These are phyloP conservation scores for Candida coleopterorum DNA, from an alignment of 805 yeast species.

Conservation along the genomic window DNA sequence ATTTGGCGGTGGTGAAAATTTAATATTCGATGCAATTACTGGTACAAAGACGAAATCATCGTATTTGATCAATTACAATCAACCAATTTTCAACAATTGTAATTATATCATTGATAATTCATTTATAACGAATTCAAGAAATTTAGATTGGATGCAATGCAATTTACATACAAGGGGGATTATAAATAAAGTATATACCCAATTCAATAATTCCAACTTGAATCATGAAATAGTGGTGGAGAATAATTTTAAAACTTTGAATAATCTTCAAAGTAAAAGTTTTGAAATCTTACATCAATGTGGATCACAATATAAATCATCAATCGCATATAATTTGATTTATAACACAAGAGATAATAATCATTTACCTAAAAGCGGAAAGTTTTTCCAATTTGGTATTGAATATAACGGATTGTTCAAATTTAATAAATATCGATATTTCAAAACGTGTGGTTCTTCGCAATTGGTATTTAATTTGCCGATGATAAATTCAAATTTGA, in stretches of 20 bases:
- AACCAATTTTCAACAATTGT: constrained; percentile 42
- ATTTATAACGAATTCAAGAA: constrained; percentile 39
- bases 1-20: constrained; percentile 53
- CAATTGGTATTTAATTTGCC: constrained; percentile 25
- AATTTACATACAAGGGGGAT: constrained; percentile 42
- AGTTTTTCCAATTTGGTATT: constrained; percentile 28
- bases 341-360: constrained; percentile 43
- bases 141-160: constrained; percentile 45
- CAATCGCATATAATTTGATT: constrained; percentile 33
- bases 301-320: constrained; percentile 44
- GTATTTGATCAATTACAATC: constrained; percentile 43
- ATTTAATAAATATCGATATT: constrained; percentile 25
- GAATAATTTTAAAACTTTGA: constrained; percentile 38
- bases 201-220: constrained; percentile 16
- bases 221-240: constrained; percentile 48
- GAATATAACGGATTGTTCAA: constrained; percentile 31
- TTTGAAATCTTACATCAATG: constrained; percentile 32
- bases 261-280: constrained; percentile 25
- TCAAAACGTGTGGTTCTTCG: constrained; percentile 40
- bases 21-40: constrained; percentile 47
- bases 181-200: constrained; percentile 36
- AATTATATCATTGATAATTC: constrained; percentile 36
- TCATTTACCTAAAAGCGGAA: constrained; percentile 42
- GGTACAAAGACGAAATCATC: constrained; percentile 49
- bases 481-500: constrained; percentile 15